phyloP scores from a whole-genome alignment of 371 early-diverging fungal species.

The Apophysomyces ossiformis region DNA sequence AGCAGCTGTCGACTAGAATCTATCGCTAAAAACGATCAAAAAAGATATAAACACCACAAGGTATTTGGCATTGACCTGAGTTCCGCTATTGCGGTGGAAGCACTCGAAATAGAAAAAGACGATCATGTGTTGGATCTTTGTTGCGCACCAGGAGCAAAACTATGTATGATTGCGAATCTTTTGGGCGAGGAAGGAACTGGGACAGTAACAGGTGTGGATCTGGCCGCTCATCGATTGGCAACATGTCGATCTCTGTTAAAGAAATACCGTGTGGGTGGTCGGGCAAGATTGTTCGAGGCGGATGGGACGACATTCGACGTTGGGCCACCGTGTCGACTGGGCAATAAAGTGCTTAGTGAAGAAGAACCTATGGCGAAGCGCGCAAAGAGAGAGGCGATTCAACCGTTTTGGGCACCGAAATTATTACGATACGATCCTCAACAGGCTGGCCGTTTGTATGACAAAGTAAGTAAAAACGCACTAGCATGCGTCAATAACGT shows the following conservation, averaged over 20 bases:
- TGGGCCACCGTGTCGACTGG: conserved; percentile 65
- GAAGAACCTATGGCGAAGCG: conserved; percentile 15
- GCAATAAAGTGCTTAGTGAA: conserved; percentile 18
- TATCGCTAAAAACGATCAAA: not conserved
- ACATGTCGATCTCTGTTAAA: conserved; percentile 72
- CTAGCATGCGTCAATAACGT: not conserved
- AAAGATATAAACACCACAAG: conserved; percentile 38
- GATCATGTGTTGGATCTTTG: conserved; percentile 86
- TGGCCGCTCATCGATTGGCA: conserved; percentile 73
- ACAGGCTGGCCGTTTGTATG: conserved; percentile 62
- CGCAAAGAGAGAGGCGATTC: conserved; percentile 19
- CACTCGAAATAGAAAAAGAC: conserved; percentile 58
- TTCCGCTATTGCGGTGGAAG: conserved; percentile 73
- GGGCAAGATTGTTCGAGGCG: conserved; percentile 65
- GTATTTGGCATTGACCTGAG: conserved; percentile 89
- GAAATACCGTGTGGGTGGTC: conserved; percentile 65
- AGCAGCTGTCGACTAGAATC: too few species aligned
- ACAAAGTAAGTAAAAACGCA: conserved; percentile 59
- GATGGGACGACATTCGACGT: conserved; percentile 87
- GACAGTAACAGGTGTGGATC: conserved; percentile 92
- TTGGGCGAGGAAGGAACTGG: conserved; percentile 65
- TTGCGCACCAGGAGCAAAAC: conserved; percentile 85
- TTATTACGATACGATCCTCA: conserved; percentile 68
- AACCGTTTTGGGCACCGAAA: conserved; percentile 83
- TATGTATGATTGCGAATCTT: conserved; percentile 79